Percentiles rank a stretch among this genome's conserved stretches.
Conservation (phyloP, 2,329 filamentous ascomycete species). For the Macroventuria anomochaeta region DNA sequence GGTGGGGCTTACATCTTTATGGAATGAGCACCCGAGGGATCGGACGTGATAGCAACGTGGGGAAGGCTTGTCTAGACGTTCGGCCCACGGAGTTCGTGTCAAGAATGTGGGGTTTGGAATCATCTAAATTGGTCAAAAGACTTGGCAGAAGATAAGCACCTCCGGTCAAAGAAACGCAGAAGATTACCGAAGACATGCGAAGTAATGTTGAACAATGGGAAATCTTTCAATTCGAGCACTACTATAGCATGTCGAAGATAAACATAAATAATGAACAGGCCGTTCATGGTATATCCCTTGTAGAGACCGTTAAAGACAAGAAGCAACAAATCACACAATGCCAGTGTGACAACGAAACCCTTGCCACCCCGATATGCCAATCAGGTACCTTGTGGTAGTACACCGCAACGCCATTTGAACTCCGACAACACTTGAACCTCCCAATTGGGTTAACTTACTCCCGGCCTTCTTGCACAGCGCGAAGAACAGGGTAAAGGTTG, state of each 20-base stretch:
- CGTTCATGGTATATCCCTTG: conserved; percentile 11
- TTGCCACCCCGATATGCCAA: conserved; percentile 15
- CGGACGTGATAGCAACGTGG: conserved; percentile 32
- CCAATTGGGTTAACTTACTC: conserved; percentile 30
- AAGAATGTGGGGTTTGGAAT: conserved; percentile 29
- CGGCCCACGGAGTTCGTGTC: conserved; percentile 5
- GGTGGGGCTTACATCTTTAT: conserved; percentile 18
- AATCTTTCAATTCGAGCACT: conserved; percentile 23
- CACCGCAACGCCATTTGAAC: conserved; percentile 28
- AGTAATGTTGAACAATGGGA: conserved; percentile 1
- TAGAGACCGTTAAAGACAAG: conserved; percentile 9
- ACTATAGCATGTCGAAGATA: conserved; percentile 19
- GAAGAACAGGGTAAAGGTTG: conserved; percentile 50
- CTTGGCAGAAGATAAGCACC: conserved; percentile 31
- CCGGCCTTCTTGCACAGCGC: conserved; percentile 49
- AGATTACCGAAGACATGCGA: background rate
- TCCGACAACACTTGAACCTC: conserved; percentile 19
- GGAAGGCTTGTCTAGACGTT: conserved; percentile 30
- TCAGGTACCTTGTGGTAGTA: conserved; percentile 9
- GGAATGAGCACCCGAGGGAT: conserved; percentile 10
- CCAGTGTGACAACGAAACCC: conserved; percentile 17
- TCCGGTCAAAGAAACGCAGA: background rate
- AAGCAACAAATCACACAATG: conserved; percentile 12
- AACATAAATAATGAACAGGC: conserved; percentile 7
- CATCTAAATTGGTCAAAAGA: conserved; percentile 35